These are phyloP conservation scores for Melaleuca alternifolia DNA, from an alignment of 345 rosid genomes.

Conservation along the genomic window DNA sequence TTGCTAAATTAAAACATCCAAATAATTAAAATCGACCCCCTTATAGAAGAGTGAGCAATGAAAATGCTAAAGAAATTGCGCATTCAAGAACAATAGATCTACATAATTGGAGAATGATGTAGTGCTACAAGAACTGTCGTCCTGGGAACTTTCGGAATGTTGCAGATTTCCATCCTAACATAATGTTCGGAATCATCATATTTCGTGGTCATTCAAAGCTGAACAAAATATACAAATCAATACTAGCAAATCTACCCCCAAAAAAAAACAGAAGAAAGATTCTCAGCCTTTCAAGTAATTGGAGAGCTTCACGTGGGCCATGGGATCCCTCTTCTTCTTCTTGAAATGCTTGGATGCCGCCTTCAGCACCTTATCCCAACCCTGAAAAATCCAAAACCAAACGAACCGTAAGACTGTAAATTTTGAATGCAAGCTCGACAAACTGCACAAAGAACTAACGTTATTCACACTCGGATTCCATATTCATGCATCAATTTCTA, in stretches of 20 bases:
- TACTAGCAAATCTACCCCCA: not conserved
- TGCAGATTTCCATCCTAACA: not conserved
- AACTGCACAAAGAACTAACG: not conserved
- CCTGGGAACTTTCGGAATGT: not conserved
- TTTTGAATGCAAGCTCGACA: not conserved
- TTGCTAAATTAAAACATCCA: not conserved
- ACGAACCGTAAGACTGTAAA: not conserved
- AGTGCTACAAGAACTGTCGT: not conserved
- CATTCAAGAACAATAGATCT: not conserved
- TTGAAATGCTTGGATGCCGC: slow-evolving; percentile 76
- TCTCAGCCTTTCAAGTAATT: slow-evolving; percentile 17
- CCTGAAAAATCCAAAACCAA: slow-evolving; percentile 18
- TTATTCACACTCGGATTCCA: not conserved
- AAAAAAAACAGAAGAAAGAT: not conserved
- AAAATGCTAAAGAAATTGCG: not conserved
- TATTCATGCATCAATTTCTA: not conserved
- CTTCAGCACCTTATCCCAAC: slow-evolving; percentile 57
- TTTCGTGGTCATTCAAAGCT: not conserved
- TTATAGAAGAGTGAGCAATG: not conserved
- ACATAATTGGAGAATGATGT: not conserved
- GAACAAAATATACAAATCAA: not conserved
- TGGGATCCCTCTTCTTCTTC: slow-evolving; percentile 38
- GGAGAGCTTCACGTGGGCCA: slow-evolving; percentile 31
- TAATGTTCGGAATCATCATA: not conserved
- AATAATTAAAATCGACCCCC: not conserved